phyloP scores from a whole-genome alignment of 164 flowering plant genomes.

The Pachysandra terminalis region DNA sequence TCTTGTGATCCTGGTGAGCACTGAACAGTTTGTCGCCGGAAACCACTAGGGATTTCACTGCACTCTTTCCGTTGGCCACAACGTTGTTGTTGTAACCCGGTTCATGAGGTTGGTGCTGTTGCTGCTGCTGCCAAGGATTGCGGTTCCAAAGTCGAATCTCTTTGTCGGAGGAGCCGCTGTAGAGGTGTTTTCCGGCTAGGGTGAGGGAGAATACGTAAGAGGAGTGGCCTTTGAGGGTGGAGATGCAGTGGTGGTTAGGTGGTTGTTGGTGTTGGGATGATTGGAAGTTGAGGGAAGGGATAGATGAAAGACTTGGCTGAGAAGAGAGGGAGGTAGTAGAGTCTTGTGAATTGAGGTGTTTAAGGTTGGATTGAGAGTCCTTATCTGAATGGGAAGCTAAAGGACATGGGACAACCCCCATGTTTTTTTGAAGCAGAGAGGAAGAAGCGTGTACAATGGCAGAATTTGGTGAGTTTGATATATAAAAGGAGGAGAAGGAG shows the following conservation, averaged over 20 bases:
- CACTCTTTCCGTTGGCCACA: conserved; percentile 48
- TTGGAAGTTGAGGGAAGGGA: conserved; percentile 51
- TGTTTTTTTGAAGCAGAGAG: conserved; percentile 9
- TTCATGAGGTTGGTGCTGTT: no score
- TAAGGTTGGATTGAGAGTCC: conserved; percentile 20
- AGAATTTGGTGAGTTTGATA: background rate
- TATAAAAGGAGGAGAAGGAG: conserved; percentile 2
- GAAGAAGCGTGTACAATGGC: background rate
- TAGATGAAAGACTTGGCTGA: conserved; percentile 58
- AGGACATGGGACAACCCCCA: conserved; percentile 42
- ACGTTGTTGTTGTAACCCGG: conserved; percentile 16
- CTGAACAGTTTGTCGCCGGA: conserved; percentile 48
- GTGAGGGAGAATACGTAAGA: conserved; percentile 55
- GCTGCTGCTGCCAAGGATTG: conserved; percentile 7
- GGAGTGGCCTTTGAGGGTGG: conserved; percentile 58
- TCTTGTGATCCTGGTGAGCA: conserved; percentile 87
- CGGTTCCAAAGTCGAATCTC: conserved; percentile 42
- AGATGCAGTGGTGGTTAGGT: conserved; percentile 33
- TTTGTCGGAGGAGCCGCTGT: conserved; percentile 50
- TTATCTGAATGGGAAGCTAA: conserved; percentile 20
- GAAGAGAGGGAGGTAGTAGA: conserved; percentile 47
- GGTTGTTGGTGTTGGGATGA: conserved; percentile 6
- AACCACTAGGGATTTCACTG: conserved; percentile 64
- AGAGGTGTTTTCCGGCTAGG: conserved; percentile 51
- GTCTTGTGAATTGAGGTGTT: conserved; percentile 20